A percentile compares a stretch with the other conserved stretches of the same genome.
Evolutionary conservation across 495 filamentous ascomycete species (phyloP).

Genomic region (Apiosordaria backusii): DNA sequence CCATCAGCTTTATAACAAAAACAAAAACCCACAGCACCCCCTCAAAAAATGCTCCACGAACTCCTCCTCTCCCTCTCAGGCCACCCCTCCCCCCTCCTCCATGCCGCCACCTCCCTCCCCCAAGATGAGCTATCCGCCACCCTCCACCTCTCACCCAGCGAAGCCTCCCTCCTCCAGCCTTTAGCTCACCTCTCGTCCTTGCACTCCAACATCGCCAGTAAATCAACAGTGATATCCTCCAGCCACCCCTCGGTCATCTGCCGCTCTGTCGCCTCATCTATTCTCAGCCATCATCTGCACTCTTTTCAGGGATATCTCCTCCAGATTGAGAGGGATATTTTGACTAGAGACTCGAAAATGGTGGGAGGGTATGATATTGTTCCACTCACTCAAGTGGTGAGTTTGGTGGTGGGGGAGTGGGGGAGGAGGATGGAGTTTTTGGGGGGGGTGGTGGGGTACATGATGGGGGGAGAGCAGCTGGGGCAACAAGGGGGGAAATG

Average conservation of each 20-base stretch:
- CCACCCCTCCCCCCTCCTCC: conserved; percentile 82
- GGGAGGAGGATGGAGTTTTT: conserved; percentile 80
- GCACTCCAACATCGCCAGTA: conserved; percentile 63
- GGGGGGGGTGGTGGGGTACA: conserved; percentile 64
- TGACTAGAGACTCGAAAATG: conserved; percentile 63
- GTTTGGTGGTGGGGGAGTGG: conserved; percentile 75
- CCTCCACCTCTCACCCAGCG: conserved; percentile 63
- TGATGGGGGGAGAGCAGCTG: conserved; percentile 37
- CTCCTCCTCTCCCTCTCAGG: conserved; percentile 92
- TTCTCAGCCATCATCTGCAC: conserved; percentile 68
- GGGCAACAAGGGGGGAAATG: conserved; percentile 22
- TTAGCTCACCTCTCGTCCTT: conserved; percentile 71
- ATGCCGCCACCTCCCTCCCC: conserved; percentile 36
- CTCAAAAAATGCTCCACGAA: conserved; percentile 96
- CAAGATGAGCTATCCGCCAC: conserved; percentile 32
- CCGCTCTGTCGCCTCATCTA: conserved; percentile 79
- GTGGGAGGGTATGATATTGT: conserved; percentile 92
- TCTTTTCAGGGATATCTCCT: conserved; percentile 79
- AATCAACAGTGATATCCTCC: conserved; percentile 61
- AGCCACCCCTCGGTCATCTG: conserved; percentile 75
- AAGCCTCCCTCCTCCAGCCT: conserved; percentile 74
- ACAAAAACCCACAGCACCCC: conserved; percentile 11
- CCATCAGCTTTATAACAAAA: conserved; percentile 1
- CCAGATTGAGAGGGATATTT: conserved; percentile 73
- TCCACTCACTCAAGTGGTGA: conserved; percentile 77